These are phyloP conservation scores for Bimuria novae-zelandiae DNA, from an alignment of 2,329 filamentous ascomycete genomes.

Conservation along the genomic window DNA sequence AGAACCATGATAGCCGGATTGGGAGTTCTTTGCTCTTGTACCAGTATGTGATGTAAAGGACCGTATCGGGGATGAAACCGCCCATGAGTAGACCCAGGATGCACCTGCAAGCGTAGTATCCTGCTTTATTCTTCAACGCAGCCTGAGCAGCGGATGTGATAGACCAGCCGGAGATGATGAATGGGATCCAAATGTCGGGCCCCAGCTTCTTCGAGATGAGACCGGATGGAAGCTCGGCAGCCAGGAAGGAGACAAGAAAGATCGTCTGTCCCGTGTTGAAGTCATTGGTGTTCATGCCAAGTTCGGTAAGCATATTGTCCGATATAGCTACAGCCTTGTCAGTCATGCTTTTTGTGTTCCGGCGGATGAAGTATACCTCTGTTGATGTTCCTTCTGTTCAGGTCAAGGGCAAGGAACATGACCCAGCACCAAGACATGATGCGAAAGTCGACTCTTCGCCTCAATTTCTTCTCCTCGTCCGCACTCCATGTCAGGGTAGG, in stretches of 20 bases:
- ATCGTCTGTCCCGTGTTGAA: slow-evolving; percentile 46
- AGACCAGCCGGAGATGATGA: slow-evolving; percentile 49
- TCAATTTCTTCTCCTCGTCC: too few relatives aligned
- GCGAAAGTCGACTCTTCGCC: too few relatives aligned
- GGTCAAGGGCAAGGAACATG: too few relatives aligned
- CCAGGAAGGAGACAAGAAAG: slow-evolving; percentile 83
- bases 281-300: too few relatives aligned
- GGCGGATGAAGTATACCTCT: too few relatives aligned
- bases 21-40: slow-evolving; percentile 60
- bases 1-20: slow-evolving; percentile 48
- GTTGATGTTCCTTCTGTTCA: too few relatives aligned
- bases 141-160: slow-evolving; percentile 66
- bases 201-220: slow-evolving; percentile 49
- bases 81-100: slow-evolving; percentile 48
- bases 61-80: slow-evolving; percentile 63
- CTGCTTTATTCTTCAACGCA: slow-evolving; percentile 55
- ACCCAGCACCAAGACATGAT: too few relatives aligned
- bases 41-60: slow-evolving; percentile 72
- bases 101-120: slow-evolving; percentile 44
- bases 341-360: too few relatives aligned
- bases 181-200: slow-evolving; percentile 47
- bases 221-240: slow-evolving; percentile 49
- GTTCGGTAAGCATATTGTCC: too few relatives aligned
- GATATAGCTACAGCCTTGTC: too few relatives aligned
- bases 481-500: too few relatives aligned